These are phyloP conservation scores for Zygnema circumcarinatum DNA, from an alignment of 139 green algal genomes.

Conservation along the genomic window DNA sequence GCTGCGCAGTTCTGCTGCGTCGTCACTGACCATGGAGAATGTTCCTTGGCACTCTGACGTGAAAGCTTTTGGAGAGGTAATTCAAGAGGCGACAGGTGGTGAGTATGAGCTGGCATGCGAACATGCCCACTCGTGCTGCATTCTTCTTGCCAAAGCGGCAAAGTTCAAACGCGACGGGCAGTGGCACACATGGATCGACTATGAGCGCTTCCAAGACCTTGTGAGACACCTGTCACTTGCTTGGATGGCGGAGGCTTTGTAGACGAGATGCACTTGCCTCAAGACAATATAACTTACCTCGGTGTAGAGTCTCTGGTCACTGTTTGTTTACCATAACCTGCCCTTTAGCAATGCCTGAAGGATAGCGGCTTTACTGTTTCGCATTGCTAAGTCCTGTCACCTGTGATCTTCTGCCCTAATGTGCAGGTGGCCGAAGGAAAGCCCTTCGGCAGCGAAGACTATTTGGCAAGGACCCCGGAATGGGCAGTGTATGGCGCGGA, in stretches of 20 bases:
- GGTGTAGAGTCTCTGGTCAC: no score
- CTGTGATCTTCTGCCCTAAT: no score
- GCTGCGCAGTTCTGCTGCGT: slow-evolving; percentile 59
- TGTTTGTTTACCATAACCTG: no score
- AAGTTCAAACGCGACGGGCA: slow-evolving; percentile 68
- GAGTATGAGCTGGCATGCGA: slow-evolving; percentile 84
- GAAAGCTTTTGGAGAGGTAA: slow-evolving; percentile 68
- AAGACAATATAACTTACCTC: no score
- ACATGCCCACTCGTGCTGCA: slow-evolving; percentile 84
- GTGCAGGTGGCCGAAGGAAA: slow-evolving; percentile 52
- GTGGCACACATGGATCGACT: slow-evolving; percentile 91
- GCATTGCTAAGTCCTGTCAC: no score
- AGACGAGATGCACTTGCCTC: no score
- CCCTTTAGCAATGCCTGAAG: no score
- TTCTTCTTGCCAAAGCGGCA: slow-evolving; percentile 75
- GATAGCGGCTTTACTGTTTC: no score
- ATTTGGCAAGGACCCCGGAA: slow-evolving; percentile 74
- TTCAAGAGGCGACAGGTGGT: slow-evolving; percentile 59
- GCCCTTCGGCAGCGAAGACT: slow-evolving; percentile 71
- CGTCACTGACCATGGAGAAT: slow-evolving; percentile 81
- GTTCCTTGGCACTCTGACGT: slow-evolving; percentile 85
- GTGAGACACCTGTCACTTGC: slow-evolving; percentile 21
- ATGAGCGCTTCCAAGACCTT: slow-evolving; percentile 74
- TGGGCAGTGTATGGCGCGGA: slow-evolving; percentile 76
- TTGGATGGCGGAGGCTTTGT: neutral